phyloP scores from a whole-genome alignment of 2,329 filamentous ascomycete species.

The Tolypocladium pustulatum region DNA sequence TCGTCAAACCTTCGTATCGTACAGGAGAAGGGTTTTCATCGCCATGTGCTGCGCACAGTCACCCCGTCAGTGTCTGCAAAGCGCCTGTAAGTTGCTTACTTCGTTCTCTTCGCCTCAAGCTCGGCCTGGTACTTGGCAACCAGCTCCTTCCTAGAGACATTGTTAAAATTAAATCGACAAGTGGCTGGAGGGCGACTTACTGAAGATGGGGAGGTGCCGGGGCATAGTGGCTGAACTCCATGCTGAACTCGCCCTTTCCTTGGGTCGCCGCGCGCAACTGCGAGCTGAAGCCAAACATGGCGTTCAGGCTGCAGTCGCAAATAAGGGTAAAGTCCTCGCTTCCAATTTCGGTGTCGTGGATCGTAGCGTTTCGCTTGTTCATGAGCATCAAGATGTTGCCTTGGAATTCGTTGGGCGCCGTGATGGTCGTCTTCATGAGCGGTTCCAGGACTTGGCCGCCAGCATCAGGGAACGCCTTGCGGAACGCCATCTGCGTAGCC shows the following conservation, averaged over 20 bases:
- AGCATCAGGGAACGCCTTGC: slow-evolving; percentile 77
- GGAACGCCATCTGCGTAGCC: slow-evolving; percentile 92
- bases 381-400: slow-evolving; percentile 88
- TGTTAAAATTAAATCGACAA: slow-evolving; percentile 2
- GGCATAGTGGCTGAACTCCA: slow-evolving; percentile 98
- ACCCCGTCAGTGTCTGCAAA: background rate
- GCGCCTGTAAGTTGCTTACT: slow-evolving; percentile 23
- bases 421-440: slow-evolving; percentile 96
- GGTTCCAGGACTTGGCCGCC: slow-evolving; percentile 84
- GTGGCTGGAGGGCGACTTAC: slow-evolving; percentile 39
- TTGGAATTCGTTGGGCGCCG: slow-evolving; percentile 94
- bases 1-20: background rate
- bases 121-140: slow-evolving; percentile 49
- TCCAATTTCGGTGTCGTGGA: slow-evolving; percentile 90
- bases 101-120: slow-evolving; percentile 44
- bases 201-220: slow-evolving; percentile 81
- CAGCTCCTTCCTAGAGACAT: slow-evolving; percentile 40
- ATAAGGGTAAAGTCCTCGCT: slow-evolving; percentile 87
- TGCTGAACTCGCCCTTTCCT: slow-evolving; percentile 95
- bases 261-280: slow-evolving; percentile 89
- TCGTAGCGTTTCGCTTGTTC: slow-evolving; percentile 93
- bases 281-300: slow-evolving; percentile 95
- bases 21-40: background rate
- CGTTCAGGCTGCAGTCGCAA: slow-evolving; percentile 86
- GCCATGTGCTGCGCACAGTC: background rate